These are phyloP conservation scores for Daldinia caldariorum DNA, from an alignment of 495 filamentous ascomycete species.

Conservation along the genomic window DNA sequence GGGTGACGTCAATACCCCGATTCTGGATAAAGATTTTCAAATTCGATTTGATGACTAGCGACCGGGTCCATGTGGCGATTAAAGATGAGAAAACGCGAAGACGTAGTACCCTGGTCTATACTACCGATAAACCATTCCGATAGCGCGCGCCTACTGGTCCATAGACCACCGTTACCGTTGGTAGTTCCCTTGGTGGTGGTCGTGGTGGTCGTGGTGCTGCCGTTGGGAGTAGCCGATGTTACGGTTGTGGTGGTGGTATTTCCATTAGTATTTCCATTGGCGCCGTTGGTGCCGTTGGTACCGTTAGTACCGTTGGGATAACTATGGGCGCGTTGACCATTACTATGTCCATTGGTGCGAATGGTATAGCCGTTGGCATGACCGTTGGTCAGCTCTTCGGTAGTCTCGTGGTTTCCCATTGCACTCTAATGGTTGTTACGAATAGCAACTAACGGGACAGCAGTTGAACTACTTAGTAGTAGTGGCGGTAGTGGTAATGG, in stretches of 20 bases:
- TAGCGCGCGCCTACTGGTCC: constrained; percentile 2
- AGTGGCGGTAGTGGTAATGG: too few species aligned
- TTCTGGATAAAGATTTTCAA: constrained; percentile 86
- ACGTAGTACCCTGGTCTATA: constrained; percentile 95
- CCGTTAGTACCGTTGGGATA: constrained; percentile 5
- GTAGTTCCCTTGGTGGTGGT: constrained; percentile 10
- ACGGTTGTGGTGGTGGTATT: constrained; percentile 4
- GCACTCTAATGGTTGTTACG: constrained; percentile 14
- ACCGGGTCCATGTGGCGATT: constrained; percentile 80
- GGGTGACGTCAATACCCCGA: constrained; percentile 71
- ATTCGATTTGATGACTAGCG: constrained; percentile 90
- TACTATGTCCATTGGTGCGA: constrained; percentile 24
- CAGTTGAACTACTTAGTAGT: neutral
- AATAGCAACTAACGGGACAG: constrained; percentile 16
- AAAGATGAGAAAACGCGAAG: constrained; percentile 92
- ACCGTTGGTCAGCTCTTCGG: constrained; percentile 24
- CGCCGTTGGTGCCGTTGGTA: neutral
- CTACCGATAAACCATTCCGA: constrained; percentile 61
- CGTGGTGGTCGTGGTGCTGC: constrained; percentile 12
- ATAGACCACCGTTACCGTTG: constrained; percentile 12
- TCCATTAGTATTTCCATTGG: constrained; percentile 37
- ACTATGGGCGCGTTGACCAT: constrained; percentile 21
- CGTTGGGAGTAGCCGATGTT: neutral
- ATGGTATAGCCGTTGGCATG: neutral
- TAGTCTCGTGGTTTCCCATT: constrained; percentile 38